Base-by-base conservation (phyloP, 352 stramenopile species). In the Phytophthora capsici region DNA sequence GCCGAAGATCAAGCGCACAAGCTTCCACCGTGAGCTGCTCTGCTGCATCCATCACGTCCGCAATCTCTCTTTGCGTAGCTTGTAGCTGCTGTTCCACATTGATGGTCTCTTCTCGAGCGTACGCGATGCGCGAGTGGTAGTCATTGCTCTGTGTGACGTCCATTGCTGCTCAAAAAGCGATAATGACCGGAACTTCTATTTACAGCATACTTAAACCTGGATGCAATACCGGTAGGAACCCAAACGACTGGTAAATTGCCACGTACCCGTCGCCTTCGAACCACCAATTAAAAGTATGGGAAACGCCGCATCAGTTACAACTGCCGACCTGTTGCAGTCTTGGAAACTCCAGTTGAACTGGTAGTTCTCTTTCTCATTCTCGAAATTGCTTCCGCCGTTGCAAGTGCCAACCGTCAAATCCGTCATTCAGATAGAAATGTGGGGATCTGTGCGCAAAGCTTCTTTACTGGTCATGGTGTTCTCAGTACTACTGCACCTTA, bases 21-120 rank as follows among this genome's bases (percentile, higher is more conserved):
- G 75, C 65, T 37, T 88, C 77, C 30, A 86, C 75, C 22, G 81
- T 75, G 30, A 90, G 71, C 23, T 86, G 67, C 47, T 91, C 80
- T 22, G 78, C 71, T 30, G 67, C 59, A 44, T 69, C 63, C 34
- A 84, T 68, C 49, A 73, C 76, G 6, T 61, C 40, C 3, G 38
- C 45, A 23, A 92, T 87, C 20, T 80, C 72, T 8, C 64, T 49
- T 17, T 51, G 52, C 6, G 75, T 80, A n/a, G 52, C 53, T 47
- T 76, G 59, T 40, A 92, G 56, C 16, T 86, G 59, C 17, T 62
- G 57, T 36, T 81, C 54, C 6, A 71, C 52, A 20, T 76, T 69
- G 9, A 44, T 10, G 9, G 71, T 64, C 32, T 87, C 81, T 10
- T 77, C 77, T 9, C 71, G 71, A 30, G 69, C 63, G 22, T 66